A percentile compares a stretch with the other conserved stretches of the same genome.
phyloP scores from a whole-genome alignment of 495 filamentous ascomycete genomes.

The Oleoguttula mirabilis region DNA sequence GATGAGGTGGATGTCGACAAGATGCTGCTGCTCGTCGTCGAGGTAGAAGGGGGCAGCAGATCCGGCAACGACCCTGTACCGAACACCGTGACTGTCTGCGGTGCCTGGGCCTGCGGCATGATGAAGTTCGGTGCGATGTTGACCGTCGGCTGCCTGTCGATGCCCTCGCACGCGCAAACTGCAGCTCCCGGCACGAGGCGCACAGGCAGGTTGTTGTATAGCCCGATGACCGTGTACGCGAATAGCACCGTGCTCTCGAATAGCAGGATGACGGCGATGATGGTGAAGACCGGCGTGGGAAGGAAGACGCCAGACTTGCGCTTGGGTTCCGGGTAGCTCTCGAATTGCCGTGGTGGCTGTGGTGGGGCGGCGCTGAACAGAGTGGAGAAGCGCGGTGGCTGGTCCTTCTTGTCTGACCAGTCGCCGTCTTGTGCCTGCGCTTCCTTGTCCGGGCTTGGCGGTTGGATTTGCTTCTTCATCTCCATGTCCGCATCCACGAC shows the following conservation, averaged over 20 bases:
- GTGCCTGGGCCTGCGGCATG: conserved; percentile 5
- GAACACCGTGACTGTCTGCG: conserved; percentile 2
- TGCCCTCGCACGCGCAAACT: conserved; percentile 1
- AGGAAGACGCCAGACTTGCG: conserved; percentile 14
- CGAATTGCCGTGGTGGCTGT: conserved; percentile 1
- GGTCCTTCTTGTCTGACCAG: conserved; percentile 11
- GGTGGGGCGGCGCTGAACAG: conserved; percentile 8
- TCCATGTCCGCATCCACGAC: conserved; percentile 1
- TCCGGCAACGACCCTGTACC: neutral
- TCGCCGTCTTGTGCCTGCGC: conserved; percentile 5
- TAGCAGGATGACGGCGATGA: conserved; percentile 12
- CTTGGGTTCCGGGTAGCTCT: conserved; percentile 5
- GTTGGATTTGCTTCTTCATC: neutral
- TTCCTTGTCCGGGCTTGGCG: neutral
- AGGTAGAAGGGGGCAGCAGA: neutral
- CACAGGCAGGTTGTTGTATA: conserved; percentile 16
- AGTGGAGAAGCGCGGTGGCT: conserved; percentile 18
- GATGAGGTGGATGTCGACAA: conserved; percentile 1
- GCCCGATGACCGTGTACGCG: conserved; percentile 19
- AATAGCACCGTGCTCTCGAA: conserved; percentile 18
- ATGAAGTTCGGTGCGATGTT: conserved; percentile 20
- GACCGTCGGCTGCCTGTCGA: conserved; percentile 5
- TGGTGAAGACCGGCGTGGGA: conserved; percentile 15
- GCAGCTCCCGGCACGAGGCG: conserved; percentile 4
- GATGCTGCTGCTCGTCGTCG: neutral